Evolutionary conservation across 768 basidiomycete species (phyloP).

Genomic region (Lactifluus piperatus): DNA sequence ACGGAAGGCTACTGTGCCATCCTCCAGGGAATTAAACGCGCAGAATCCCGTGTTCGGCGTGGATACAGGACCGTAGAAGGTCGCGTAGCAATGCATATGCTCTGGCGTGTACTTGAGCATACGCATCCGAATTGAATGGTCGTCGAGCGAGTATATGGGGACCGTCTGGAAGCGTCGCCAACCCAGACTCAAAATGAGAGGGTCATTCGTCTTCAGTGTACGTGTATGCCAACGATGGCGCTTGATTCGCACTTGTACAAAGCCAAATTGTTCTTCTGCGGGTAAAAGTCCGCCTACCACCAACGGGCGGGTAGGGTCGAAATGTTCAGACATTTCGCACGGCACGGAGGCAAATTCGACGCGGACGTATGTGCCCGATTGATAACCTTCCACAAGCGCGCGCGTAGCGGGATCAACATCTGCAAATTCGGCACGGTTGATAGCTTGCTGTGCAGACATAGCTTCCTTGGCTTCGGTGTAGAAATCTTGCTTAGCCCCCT

Average conservation of each 20-base stretch:
- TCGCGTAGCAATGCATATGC: constrained; percentile 99
- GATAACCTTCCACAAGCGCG: constrained; percentile 80
- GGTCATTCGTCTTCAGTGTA: constrained; percentile 95
- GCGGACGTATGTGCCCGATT: constrained; percentile 88
- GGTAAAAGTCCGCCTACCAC: constrained; percentile 86
- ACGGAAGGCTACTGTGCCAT: constrained; percentile 68
- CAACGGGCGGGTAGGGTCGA: constrained; percentile 86
- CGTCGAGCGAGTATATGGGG: constrained; percentile 94
- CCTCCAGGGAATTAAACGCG: constrained; percentile 79
- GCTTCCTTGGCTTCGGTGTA: constrained; percentile 90
- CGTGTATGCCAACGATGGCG: constrained; percentile 88
- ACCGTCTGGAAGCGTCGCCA: constrained; percentile 95
- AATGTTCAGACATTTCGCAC: constrained; percentile 86
- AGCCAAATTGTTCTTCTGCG: constrained; percentile 88
- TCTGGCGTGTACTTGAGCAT: constrained; percentile 99
- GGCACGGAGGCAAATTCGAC: constrained; percentile 81
- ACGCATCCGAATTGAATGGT: constrained; percentile 96
- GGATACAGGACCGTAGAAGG: constrained; percentile 90
- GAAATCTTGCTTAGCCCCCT: constrained; percentile 71
- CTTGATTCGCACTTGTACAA: constrained; percentile 92
- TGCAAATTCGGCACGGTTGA: constrained; percentile 83
- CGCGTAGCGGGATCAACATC: constrained; percentile 69
- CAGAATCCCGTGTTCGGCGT: constrained; percentile 96
- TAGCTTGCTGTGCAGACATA: constrained; percentile 71
- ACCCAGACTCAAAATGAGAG: constrained; percentile 91